phyloP scores from a whole-genome alignment of 208 protist genomes.

The Blastocrithidia nonstop region DNA sequence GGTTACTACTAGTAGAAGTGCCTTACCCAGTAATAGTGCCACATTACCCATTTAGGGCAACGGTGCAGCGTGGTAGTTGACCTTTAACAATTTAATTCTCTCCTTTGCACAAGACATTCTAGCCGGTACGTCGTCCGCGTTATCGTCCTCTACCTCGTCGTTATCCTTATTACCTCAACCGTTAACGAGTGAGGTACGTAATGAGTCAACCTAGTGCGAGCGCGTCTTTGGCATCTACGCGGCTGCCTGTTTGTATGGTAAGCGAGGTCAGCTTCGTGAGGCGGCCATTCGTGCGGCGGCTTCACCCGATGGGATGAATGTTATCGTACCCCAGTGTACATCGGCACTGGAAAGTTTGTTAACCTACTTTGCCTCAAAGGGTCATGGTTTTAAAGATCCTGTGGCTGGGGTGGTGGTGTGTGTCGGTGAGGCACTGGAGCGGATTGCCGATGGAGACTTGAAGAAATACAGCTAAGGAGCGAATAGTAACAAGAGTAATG shows the following conservation, averaged over 20 bases:
- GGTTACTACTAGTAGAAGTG: no score
- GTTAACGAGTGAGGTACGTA: no score
- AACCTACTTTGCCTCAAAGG: slow-evolving; percentile 39
- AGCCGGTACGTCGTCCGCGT: no score
- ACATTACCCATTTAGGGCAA: slow-evolving; percentile 20
- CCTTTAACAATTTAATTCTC: slow-evolving; percentile 41
- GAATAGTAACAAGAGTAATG: no score
- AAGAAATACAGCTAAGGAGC: no score
- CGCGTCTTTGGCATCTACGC: slow-evolving; percentile 57
- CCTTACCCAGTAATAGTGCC: no score
- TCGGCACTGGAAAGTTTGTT: slow-evolving; percentile 20
- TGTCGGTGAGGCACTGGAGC: slow-evolving; percentile 33
- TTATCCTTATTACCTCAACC: no score
- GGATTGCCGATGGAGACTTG: no score
- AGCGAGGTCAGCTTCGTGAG: slow-evolving; percentile 51
- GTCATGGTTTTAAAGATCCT: slow-evolving; percentile 48
- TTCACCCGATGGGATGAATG: slow-evolving; percentile 38
- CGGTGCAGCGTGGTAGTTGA: slow-evolving; percentile 47
- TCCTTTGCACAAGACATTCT: slow-evolving; percentile 13
- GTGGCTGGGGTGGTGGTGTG: slow-evolving; percentile 53
- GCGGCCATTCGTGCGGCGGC: slow-evolving; percentile 46
- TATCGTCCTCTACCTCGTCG: no score
- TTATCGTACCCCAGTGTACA: slow-evolving; percentile 7
- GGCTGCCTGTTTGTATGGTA: slow-evolving; percentile 49
- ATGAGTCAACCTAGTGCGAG: slow-evolving; percentile 22